phyloP scores from a whole-genome alignment of 2,329 filamentous ascomycete genomes.

The Colletotrichum cordylinicola region DNA sequence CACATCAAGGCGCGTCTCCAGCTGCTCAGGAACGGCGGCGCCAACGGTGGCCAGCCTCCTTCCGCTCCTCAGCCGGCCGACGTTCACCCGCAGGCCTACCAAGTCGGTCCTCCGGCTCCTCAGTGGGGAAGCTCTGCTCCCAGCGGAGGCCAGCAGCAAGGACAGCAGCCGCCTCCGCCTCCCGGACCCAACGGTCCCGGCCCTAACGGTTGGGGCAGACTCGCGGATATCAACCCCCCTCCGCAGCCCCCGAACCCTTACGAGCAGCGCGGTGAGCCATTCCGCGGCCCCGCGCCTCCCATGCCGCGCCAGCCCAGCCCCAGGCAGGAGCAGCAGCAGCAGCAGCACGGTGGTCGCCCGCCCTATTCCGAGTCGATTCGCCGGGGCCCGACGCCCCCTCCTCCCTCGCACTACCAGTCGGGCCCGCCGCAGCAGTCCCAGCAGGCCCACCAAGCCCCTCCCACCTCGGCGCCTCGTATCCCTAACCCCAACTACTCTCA shows the following conservation, averaged over 20 bases:
- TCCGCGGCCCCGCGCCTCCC: slow-evolving; percentile 71
- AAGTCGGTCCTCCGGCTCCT: slow-evolving; percentile 83
- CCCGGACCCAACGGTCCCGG: slow-evolving; percentile 65
- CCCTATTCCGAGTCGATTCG: slow-evolving; percentile 40
- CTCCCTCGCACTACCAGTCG: slow-evolving; percentile 52
- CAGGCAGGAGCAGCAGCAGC: slow-evolving; percentile 71
- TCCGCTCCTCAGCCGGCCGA: slow-evolving; percentile 91
- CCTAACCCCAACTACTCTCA: slow-evolving; percentile 66
- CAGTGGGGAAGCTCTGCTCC: slow-evolving; percentile 86
- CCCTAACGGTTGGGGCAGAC: slow-evolving; percentile 65
- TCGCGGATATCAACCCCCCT: slow-evolving; percentile 80
- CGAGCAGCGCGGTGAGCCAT: slow-evolving; percentile 74
- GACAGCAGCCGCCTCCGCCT: slow-evolving; percentile 46
- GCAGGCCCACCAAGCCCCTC: slow-evolving; percentile 45
- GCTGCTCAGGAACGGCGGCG: slow-evolving; percentile 81
- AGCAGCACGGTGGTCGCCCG: slow-evolving; percentile 20
- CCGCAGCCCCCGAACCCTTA: slow-evolving; percentile 83
- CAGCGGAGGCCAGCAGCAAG: slow-evolving; percentile 47
- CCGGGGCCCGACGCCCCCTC: slow-evolving; percentile 60
- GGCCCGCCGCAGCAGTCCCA: slow-evolving; percentile 57
- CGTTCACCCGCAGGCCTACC: slow-evolving; percentile 94
- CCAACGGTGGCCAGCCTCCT: slow-evolving; percentile 73
- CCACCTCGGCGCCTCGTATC: slow-evolving; percentile 54
- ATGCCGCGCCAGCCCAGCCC: slow-evolving; percentile 78
- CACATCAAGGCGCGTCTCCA: slow-evolving; percentile 96